Evolutionary conservation across 805 yeast genomes (phyloP).

Genomic region (Yamadazyma sp.): DNA sequence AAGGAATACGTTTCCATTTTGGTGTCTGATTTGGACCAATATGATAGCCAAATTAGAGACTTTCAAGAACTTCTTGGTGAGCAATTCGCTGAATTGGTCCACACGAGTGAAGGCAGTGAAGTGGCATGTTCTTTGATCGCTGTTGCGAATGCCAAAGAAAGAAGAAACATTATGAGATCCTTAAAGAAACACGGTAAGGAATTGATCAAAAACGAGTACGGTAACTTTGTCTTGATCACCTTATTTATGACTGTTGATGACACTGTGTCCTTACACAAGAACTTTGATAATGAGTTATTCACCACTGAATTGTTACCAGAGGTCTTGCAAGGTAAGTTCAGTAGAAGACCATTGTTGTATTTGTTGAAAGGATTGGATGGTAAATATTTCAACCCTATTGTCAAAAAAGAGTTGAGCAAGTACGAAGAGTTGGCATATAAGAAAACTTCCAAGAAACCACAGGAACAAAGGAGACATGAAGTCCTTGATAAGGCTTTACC

Average conservation of each 20-base stretch:
- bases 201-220: constrained; percentile 80
- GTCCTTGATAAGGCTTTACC: constrained; percentile 66
- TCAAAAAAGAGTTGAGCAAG: constrained; percentile 56
- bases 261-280: constrained; percentile 76
- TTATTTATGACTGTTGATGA: constrained; percentile 89
- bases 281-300: constrained; percentile 60
- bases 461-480: constrained; percentile 71
- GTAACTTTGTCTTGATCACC: constrained; percentile 76
- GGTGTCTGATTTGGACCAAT: constrained; percentile 45
- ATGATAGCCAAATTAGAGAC: constrained; percentile 66
- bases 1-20: constrained; percentile 78
- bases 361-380: constrained; percentile 76
- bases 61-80: constrained; percentile 81
- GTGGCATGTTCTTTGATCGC: constrained; percentile 84
- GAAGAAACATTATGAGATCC: constrained; percentile 71
- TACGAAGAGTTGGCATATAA: constrained; percentile 57
- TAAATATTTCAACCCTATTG: constrained; percentile 73
- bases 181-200: constrained; percentile 76
- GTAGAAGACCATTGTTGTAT: constrained; percentile 86
- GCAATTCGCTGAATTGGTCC: constrained; percentile 92
- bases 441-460: constrained; percentile 83
- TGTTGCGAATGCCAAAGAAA: constrained; percentile 85
- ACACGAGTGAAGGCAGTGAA: constrained; percentile 91
- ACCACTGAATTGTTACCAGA: constrained; percentile 50
- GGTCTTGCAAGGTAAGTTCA: constrained; percentile 67